Evolutionary conservation across 305 asterid genomes (phyloP).

Genomic region (Withania somnifera): DNA sequence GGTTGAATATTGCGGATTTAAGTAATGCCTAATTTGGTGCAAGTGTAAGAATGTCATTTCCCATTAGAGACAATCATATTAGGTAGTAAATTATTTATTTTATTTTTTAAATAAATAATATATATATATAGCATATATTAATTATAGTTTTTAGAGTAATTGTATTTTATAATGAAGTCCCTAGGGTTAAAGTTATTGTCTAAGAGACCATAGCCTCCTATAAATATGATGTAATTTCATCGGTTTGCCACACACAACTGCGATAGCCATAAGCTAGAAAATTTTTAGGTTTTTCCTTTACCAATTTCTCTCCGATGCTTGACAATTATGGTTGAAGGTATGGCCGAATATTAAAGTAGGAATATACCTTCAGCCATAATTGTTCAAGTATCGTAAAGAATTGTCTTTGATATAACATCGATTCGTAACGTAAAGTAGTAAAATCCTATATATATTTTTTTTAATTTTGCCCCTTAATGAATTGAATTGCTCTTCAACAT

Average conservation of each 20-base stretch:
- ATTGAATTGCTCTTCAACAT: no score
- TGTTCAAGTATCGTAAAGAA: neutral
- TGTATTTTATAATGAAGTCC: neutral
- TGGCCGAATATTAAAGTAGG: neutral
- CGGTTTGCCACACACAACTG: neutral
- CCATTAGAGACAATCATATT: neutral
- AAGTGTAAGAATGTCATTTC: no score
- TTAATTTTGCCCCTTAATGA: no score
- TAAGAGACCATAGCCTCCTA: neutral
- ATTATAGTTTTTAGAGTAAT: no score
- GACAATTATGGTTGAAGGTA: neutral
- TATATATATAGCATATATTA: no score
- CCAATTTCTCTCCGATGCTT: neutral
- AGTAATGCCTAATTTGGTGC: no score
- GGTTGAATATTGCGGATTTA: no score
- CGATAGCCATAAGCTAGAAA: neutral
- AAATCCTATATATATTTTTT: no score
- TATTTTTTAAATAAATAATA: no score
- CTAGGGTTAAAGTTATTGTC: neutral
- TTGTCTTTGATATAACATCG: neutral
- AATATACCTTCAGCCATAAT: neutral
- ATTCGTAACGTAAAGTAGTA: neutral
- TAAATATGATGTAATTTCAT: neutral
- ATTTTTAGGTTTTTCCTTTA: neutral
- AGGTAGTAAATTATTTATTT: neutral